Evolutionary conservation across 1,139 yeast genomes (phyloP).

Genomic region (Yamadazyma atlantica): DNA sequence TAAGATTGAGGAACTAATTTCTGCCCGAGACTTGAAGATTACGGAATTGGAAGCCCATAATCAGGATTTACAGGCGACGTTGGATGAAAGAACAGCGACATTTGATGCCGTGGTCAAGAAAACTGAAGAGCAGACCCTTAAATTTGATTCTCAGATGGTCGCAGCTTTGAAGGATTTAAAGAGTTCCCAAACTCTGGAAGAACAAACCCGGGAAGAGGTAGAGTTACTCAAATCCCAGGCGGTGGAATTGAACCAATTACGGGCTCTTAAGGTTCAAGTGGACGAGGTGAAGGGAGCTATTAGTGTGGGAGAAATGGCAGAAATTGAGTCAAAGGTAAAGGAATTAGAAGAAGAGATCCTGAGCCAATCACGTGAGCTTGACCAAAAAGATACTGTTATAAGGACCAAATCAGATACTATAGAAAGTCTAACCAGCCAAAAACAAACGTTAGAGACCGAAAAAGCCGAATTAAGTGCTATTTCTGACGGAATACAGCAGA

Average conservation of each 20-base stretch:
- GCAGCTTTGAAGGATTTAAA: conserved; percentile 3
- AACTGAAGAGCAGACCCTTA: conserved; percentile 10
- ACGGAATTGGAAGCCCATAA: conserved; percentile 9
- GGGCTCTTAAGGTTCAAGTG: conserved; percentile 3
- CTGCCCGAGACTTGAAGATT: conserved; percentile 24
- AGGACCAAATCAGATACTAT: neutral
- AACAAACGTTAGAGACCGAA: too few relatives aligned
- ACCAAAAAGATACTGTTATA: neutral
- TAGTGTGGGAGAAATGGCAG: neutral
- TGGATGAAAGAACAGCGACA: conserved; percentile 7
- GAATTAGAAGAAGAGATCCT: neutral
- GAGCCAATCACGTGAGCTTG: neutral
- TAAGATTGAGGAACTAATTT: conserved; percentile 29
- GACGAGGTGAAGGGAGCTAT: neutral
- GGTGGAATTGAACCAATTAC: neutral
- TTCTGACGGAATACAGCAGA: too few relatives aligned
- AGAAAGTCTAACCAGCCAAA: too few relatives aligned
- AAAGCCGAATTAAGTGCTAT: too few relatives aligned
- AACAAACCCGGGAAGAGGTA: neutral
- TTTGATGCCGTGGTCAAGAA: conserved; percentile 8
- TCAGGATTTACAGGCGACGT: conserved; percentile 10
- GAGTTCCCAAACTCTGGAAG: neutral
- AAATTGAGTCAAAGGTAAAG: neutral
- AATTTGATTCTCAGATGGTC: conserved; percentile 7
- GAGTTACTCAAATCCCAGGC: neutral